phyloP scores from a whole-genome alignment of 169 alveolate genomes.

The Babesia ovis region DNA sequence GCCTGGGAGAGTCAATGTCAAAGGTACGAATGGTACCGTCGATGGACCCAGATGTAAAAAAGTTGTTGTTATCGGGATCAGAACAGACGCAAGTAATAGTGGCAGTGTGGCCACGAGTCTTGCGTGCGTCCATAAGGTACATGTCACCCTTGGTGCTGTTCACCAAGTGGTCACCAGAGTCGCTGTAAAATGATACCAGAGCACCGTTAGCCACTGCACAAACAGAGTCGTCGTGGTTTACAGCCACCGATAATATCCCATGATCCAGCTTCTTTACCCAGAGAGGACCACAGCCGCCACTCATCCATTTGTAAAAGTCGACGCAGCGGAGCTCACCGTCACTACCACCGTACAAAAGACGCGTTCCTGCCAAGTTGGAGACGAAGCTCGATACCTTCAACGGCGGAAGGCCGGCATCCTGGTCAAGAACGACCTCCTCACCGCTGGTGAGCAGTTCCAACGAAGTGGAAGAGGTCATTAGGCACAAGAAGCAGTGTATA shows the following conservation, averaged over 20 bases:
- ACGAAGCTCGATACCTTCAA: constrained; percentile 30
- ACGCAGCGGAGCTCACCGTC: constrained; percentile 61
- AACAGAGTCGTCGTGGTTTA: constrained; percentile 45
- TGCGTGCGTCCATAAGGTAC: constrained; percentile 74
- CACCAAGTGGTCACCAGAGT: constrained; percentile 66
- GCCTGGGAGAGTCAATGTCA: constrained; percentile 57
- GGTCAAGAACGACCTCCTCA: constrained; percentile 42
- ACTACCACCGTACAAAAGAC: constrained; percentile 37
- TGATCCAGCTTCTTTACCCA: constrained; percentile 61
- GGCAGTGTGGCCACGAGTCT: constrained; percentile 75
- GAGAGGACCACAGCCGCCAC: constrained; percentile 67
- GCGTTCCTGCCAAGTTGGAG: constrained; percentile 39
- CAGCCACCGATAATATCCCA: constrained; percentile 36
- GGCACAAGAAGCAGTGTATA: too few species aligned
- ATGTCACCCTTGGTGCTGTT: constrained; percentile 75
- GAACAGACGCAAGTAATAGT: constrained; percentile 66
- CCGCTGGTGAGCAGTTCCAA: constrained; percentile 28
- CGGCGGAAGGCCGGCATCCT: constrained; percentile 48
- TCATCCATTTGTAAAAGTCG: constrained; percentile 61
- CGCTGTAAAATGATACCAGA: constrained; percentile 50
- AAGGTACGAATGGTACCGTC: constrained; percentile 77
- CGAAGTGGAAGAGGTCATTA: too few species aligned
- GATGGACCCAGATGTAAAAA: constrained; percentile 69
- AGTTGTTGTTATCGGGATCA: constrained; percentile 56
- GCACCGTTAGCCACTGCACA: constrained; percentile 62